These are phyloP conservation scores for Aspergillus brunneoviolaceus DNA, from an alignment of 2,329 filamentous ascomycete species.

Conservation along the genomic window DNA sequence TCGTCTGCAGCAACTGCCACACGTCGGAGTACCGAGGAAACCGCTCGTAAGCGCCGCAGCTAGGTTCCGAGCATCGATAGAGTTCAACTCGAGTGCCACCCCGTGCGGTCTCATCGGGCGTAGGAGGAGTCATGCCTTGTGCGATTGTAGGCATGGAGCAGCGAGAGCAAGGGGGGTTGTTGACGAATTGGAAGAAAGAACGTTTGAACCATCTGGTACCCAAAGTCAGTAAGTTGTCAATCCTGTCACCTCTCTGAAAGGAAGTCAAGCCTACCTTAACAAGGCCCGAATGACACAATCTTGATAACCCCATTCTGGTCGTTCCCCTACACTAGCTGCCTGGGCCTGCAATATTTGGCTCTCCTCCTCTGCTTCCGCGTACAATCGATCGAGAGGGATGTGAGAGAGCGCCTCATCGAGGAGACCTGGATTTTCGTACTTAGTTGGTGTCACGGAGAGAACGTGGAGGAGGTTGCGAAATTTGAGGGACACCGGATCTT, in stretches of 20 bases:
- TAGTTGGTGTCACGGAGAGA: conserved; percentile 81
- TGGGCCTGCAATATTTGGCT: conserved; percentile 82
- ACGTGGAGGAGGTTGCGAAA: conserved; percentile 82
- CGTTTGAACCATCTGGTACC: conserved; percentile 82
- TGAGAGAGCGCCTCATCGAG: conserved; percentile 86
- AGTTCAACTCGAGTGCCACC: conserved; percentile 86
- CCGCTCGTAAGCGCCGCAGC: conserved; percentile 77
- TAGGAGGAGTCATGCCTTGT: conserved; percentile 78
- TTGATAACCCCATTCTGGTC: conserved; percentile 93
- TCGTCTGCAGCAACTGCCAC: conserved; percentile 84
- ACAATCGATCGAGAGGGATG: conserved; percentile 87
- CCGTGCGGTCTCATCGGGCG: conserved; percentile 83
- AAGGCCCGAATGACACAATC: conserved; percentile 91
- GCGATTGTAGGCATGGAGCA: conserved; percentile 82
- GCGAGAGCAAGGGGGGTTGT: conserved; percentile 82
- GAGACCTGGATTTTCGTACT: conserved; percentile 94
- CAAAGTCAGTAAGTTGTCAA: conserved; percentile 13
- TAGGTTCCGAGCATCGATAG: conserved; percentile 76
- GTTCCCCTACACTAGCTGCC: conserved; percentile 81
- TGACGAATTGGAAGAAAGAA: conserved; percentile 94
- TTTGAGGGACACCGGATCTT: conserved; percentile 68
- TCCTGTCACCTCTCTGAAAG: conserved; percentile 10
- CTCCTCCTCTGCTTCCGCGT: conserved; percentile 91
- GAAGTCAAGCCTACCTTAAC: conserved; percentile 61
- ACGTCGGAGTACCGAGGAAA: conserved; percentile 96